Base-by-base conservation (phyloP, 352 stramenopile species). In the Globisporangium nagaii region DNA sequence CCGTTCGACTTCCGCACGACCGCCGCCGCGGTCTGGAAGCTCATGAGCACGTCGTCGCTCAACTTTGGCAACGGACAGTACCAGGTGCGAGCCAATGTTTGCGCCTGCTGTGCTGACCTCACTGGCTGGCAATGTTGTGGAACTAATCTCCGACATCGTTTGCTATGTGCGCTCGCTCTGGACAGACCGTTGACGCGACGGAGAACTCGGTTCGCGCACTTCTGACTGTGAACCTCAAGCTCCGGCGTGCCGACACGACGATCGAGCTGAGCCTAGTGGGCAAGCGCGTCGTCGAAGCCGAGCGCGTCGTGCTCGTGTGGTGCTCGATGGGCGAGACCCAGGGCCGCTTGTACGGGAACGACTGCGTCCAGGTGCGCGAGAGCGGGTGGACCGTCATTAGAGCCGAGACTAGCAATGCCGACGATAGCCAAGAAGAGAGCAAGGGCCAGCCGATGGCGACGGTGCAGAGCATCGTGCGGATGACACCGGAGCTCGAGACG, bases 401-500 rank as follows among this genome's bases (percentile, higher is more conserved):
- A 31, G 19, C 30, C 2, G 7, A 19, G 5, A 48, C 6, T n/a
- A 32, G 10, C 13, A 32, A 19, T 11, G 3, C 4, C 32, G 36
- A 42, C 15, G n/a, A n/a, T n/a, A n/a, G n/a, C n/a, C n/a, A 32
- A 17, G 17, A 36, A n/a, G 19, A 37, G 10, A 10, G 17, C 8
- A 31, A 22, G 36, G n/a, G n/a, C 25, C 19, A 13, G 1, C 15
- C 28, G 13, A 9, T 25, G 31, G 43, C 52, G 4, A 28, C 44
- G 13, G 43, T 60, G 34, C 17, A 60, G 36, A 46, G n/a, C 17
- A n/a, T 54, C 4, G 22, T 46, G 24, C 53, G 27, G 13, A 45
- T 60, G 44, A 41, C 43, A 5, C 53, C 53, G 24, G 31, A 44
- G 31, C 24, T 52, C n/a, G n/a, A n/a, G n/a, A n/a, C n/a, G n/a